Conservation (phyloP, 202 grass and related monocot genomes). For the Setaria viridis region DNA sequence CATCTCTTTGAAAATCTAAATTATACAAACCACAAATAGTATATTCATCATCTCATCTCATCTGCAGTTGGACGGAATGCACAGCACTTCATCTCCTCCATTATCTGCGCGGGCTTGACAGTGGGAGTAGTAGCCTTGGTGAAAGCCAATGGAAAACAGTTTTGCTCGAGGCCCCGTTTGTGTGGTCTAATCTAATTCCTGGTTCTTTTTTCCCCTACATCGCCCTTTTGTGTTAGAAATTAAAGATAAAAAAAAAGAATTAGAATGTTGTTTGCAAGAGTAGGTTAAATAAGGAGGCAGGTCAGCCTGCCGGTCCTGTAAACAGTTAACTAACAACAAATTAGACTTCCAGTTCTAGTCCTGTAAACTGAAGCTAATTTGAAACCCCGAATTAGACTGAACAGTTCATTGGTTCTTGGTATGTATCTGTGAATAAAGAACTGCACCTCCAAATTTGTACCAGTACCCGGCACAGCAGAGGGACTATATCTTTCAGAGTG, state of each 20-base stretch:
- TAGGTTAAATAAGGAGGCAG: constrained; percentile 35
- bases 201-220: neutral
- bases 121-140: constrained; percentile 80
- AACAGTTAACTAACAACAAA: neutral
- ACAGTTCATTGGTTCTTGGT: neutral
- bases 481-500: neutral
- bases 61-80: constrained; percentile 61
- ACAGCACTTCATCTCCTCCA: constrained; percentile 66
- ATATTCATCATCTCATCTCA: constrained; percentile 34
- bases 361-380: constrained; percentile 23
- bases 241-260: neutral
- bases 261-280: constrained; percentile 12
- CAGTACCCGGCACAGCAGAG: neutral
- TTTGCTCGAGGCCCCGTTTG: constrained; percentile 90
- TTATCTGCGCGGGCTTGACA: constrained; percentile 74
- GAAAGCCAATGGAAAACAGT: constrained; percentile 96
- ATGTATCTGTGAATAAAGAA: neutral
- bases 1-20: neutral
- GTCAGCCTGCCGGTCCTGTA: neutral
- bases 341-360: neutral
- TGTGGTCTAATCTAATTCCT: constrained; percentile 69
- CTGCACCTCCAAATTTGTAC: neutral
- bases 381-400: neutral
- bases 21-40: neutral
- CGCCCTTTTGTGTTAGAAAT: constrained; percentile 1